phyloP scores from a whole-genome alignment of 1,284 basidiomycete species.

The Trichosporon asahii region DNA sequence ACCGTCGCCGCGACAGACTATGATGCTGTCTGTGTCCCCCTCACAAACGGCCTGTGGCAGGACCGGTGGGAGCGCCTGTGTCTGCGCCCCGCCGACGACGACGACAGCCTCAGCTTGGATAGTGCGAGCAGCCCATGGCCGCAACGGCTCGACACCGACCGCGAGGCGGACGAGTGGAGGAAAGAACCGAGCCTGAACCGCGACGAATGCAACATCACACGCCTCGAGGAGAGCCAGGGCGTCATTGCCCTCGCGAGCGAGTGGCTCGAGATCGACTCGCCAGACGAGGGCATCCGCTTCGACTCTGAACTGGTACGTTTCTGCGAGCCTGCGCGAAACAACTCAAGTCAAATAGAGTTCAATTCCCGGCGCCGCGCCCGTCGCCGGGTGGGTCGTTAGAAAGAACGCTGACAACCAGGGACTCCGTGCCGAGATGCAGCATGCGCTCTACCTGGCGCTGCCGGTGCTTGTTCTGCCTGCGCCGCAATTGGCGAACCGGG shows the following conservation, averaged over 20 bases:
- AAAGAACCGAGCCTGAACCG: slow-evolving; percentile 70
- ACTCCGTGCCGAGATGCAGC: slow-evolving; percentile 85
- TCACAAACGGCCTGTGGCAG: slow-evolving; percentile 83
- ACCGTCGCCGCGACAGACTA: slow-evolving; percentile 53
- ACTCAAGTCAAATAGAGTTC: not conserved
- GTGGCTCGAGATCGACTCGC: slow-evolving; percentile 92
- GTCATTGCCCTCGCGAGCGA: slow-evolving; percentile 76
- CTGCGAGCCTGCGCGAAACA: not conserved
- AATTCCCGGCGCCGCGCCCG: not conserved
- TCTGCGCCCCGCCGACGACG: slow-evolving; percentile 60
- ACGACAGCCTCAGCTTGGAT: slow-evolving; percentile 20
- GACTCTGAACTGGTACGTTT: slow-evolving; percentile 85
- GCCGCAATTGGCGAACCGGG: slow-evolving; percentile 68
- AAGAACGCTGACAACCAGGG: slow-evolving; percentile 58
- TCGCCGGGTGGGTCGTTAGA: not conserved
- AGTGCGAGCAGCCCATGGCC: slow-evolving; percentile 7
- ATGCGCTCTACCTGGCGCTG: slow-evolving; percentile 87
- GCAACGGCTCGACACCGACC: slow-evolving; percentile 54
- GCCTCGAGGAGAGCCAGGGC: slow-evolving; percentile 82
- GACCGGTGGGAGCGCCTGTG: slow-evolving; percentile 87
- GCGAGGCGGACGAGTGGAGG: slow-evolving; percentile 84
- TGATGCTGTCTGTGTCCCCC: slow-evolving; percentile 67
- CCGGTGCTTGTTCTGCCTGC: slow-evolving; percentile 83
- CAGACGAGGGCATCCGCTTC: slow-evolving; percentile 89
- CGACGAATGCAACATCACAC: slow-evolving; percentile 84